phyloP scores from a whole-genome alignment of 108 stramenopile species.

The Bacterosira constricta region DNA sequence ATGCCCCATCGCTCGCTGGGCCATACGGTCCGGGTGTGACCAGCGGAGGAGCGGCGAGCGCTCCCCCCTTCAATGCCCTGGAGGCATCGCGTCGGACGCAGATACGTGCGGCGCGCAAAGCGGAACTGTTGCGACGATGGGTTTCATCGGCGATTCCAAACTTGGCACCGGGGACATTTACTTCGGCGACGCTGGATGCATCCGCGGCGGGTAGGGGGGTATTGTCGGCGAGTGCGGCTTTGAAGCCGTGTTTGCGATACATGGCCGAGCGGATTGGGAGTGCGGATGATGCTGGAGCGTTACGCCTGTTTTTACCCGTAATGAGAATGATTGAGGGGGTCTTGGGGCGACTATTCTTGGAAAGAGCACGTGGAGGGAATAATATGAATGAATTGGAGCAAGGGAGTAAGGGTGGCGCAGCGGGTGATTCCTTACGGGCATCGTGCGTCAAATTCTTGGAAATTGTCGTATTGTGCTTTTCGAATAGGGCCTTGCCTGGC shows the following conservation, averaged over 20 bases:
- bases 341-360: conserved; percentile 45
- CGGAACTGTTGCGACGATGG: conserved; percentile 80
- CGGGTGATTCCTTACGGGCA: conserved; percentile 67
- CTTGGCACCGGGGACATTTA: conserved; percentile 72
- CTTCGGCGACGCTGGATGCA: conserved; percentile 57
- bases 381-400: conserved; percentile 9
- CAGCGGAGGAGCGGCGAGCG: conserved; percentile 6
- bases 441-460: conserved; percentile 90
- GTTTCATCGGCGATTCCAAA: conserved; percentile 74
- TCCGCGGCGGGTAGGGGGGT: conserved; percentile 70
- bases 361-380: conserved; percentile 10
- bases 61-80: conserved; percentile 16
- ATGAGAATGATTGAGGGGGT: conserved; percentile 89
- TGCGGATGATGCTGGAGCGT: conserved; percentile 83
- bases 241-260: conserved; percentile 77
- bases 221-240: conserved; percentile 70
- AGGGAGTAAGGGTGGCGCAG: conserved; percentile 1
- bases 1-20: conserved; percentile 32
- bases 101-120: conserved; percentile 63
- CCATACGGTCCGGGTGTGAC: conserved; percentile 57
- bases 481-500: conserved; percentile 65
- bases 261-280: conserved; percentile 75
- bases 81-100: conserved; percentile 39
- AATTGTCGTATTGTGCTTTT: conserved; percentile 86
- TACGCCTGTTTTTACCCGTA: conserved; percentile 75